phyloP scores from a whole-genome alignment of 495 filamentous ascomycete genomes.

The Aspergillus nidulans region DNA sequence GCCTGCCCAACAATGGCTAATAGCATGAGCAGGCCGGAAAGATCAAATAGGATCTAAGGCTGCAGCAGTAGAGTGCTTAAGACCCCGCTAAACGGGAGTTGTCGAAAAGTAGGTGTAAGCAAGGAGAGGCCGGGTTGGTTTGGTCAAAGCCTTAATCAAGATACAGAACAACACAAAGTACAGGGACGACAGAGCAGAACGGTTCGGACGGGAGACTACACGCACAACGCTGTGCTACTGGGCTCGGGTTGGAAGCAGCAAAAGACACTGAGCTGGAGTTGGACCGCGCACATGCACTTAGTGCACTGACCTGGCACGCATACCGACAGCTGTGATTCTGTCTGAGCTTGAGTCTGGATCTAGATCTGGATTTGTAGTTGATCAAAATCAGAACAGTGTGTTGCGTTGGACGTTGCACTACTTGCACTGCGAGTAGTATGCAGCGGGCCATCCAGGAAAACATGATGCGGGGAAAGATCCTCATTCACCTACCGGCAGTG shows the following conservation, averaged over 20 bases:
- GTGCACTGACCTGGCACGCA: not conserved
- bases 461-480: conserved; percentile 4
- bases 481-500: not conserved
- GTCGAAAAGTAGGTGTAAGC: not conserved
- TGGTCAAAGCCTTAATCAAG: not conserved
- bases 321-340: not conserved
- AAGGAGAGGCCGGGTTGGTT: not conserved
- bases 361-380: not conserved
- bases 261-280: not conserved
- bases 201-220: not conserved
- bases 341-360: not conserved
- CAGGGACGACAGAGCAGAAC: not conserved
- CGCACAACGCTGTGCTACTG: not conserved
- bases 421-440: not conserved
- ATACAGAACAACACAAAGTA: not conserved
- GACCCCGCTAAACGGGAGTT: not conserved
- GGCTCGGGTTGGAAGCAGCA: not conserved
- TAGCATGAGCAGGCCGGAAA: not conserved
- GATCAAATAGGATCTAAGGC: not conserved
- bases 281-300: not conserved
- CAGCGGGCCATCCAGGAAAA: not conserved
- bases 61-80: not conserved
- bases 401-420: conserved; percentile 1
- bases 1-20: not conserved
- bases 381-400: not conserved